Percentiles rank a stretch among this genome's conserved stretches.
phyloP scores from a whole-genome alignment of 495 filamentous ascomycete genomes.

The Viridothelium virens region DNA sequence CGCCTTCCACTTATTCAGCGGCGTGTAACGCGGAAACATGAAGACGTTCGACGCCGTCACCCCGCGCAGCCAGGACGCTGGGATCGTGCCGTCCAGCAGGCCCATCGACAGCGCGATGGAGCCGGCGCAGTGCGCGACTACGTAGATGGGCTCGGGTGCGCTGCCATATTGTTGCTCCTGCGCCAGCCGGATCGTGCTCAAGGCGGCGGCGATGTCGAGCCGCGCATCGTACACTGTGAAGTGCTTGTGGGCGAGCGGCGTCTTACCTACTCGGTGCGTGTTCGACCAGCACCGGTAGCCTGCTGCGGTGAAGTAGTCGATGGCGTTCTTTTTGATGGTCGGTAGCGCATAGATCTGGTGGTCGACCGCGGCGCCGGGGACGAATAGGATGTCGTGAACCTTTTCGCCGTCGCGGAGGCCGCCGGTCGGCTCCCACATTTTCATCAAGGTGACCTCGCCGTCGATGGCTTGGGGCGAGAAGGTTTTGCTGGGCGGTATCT shows the following conservation, averaged over 20 bases:
- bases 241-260: constrained; percentile 44
- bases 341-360: constrained; percentile 58
- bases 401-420: constrained; percentile 3
- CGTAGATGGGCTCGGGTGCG: constrained; percentile 38
- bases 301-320: constrained; percentile 55
- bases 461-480: constrained; percentile 39
- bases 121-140: constrained; percentile 60
- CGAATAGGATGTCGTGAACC: constrained; percentile 36
- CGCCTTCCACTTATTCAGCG: constrained; percentile 53
- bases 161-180: no score
- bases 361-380: constrained; percentile 56
- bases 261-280: constrained; percentile 54
- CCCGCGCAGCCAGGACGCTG: constrained; percentile 50
- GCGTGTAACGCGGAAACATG: constrained; percentile 53
- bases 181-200: constrained; percentile 44
- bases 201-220: constrained; percentile 52
- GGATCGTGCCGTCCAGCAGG: constrained; percentile 58
- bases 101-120: constrained; percentile 52
- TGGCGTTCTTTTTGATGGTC: constrained; percentile 55
- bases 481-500: constrained; percentile 35
- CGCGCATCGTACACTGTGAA: constrained; percentile 57
- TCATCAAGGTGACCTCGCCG: constrained; percentile 46
- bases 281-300: constrained; percentile 53
- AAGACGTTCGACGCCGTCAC: constrained; percentile 58
- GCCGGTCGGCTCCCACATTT: constrained; percentile 47